Percentiles rank a stretch among this genome's conserved stretches.
phyloP scores from a whole-genome alignment of 169 alveolate species.

The Eimeria praecox region DNA sequence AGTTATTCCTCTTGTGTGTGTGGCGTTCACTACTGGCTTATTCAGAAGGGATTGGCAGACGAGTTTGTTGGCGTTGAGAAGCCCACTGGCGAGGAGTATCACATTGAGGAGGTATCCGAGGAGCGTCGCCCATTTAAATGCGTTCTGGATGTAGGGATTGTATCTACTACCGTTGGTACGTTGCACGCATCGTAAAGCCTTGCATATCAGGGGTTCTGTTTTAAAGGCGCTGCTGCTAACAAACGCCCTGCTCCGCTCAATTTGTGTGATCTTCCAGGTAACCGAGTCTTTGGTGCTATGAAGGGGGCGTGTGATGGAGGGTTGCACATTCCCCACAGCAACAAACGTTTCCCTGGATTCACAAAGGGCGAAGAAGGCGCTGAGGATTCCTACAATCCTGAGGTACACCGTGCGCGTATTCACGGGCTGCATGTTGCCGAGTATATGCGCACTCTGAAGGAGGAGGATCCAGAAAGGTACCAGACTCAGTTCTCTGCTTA shows the following conservation, averaged over 20 bases:
- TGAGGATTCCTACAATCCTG: conserved; percentile 97
- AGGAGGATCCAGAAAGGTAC: conserved; percentile 98
- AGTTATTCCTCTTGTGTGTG: not conserved
- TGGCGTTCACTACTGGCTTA: not conserved
- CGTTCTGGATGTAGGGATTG: conserved; percentile 99
- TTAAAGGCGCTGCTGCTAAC: not conserved
- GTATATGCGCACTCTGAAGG: conserved; percentile 96
- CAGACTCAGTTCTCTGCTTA: conserved; percentile 97
- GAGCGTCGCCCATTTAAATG: conserved; percentile 99
- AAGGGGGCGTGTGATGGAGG: conserved; percentile 99
- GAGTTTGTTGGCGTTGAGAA: conserved; percentile 95
- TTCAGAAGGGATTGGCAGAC: conserved; percentile 73
- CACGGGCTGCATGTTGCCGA: conserved; percentile 98
- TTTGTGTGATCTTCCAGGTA: conserved; percentile 89
- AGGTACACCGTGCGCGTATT: conserved; percentile 98
- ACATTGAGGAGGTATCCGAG: conserved; percentile 96
- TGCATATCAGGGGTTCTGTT: not conserved
- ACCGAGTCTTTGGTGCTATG: conserved; percentile 99
- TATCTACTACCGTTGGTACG: conserved; percentile 97
- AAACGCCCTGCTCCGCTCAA: not conserved
- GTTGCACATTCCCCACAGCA: conserved; percentile 99
- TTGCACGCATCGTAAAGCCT: not conserved
- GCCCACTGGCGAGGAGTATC: conserved; percentile 98
- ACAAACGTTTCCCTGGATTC: conserved; percentile 99
- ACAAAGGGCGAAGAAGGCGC: conserved; percentile 90